Evolutionary conservation across 352 stramenopile genomes (phyloP).

Genomic region (Phytophthora cactorum): DNA sequence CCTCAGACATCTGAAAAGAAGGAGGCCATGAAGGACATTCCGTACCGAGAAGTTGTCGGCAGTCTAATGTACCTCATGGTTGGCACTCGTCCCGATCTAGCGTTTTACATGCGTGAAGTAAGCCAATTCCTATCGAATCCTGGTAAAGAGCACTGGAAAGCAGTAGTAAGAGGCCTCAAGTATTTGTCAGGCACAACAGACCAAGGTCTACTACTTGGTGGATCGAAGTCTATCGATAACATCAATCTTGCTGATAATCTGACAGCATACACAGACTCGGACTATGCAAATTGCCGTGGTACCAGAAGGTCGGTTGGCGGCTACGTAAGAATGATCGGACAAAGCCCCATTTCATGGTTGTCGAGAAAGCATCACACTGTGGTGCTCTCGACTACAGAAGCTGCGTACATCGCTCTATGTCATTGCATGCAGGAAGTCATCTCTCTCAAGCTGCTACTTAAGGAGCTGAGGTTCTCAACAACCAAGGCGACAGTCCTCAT

Average conservation of each 20-base stretch:
- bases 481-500: too few relatives aligned
- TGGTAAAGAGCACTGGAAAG: constrained; percentile 6
- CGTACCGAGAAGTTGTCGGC: background rate
- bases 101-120: background rate
- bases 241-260: background rate
- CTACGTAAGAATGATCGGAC: background rate
- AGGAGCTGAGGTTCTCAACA: too few relatives aligned
- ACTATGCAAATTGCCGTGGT: background rate
- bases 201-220: background rate
- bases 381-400: background rate
- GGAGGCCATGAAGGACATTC: constrained; percentile 5
- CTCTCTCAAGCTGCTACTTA: too few relatives aligned
- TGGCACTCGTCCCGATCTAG: background rate
- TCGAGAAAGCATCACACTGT: background rate
- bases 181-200: background rate
- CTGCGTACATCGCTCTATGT: background rate
- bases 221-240: background rate
- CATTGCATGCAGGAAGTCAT: background rate
- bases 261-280: background rate
- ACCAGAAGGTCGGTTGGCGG: background rate
- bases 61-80: constrained; percentile 8
- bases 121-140: constrained; percentile 8
- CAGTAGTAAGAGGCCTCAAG: background rate
- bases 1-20: background rate
- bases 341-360: too few relatives aligned